These are phyloP conservation scores for Didymella keratinophila DNA, from an alignment of 2,329 filamentous ascomycete genomes.

Conservation along the genomic window DNA sequence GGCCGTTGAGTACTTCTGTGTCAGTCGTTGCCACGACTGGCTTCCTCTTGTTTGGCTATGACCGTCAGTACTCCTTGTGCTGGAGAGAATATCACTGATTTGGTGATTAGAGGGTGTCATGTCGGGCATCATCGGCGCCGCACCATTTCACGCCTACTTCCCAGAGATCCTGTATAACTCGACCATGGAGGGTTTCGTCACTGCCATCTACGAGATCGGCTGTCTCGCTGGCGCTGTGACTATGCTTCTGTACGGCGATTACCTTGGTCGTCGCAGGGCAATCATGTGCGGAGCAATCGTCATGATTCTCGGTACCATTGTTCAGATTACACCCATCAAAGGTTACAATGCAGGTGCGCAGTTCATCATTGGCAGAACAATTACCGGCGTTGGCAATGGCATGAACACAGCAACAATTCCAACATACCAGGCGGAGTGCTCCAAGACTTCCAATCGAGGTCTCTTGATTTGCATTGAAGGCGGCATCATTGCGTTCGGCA, in stretches of 20 bases:
- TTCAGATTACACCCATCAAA: slow-evolving; percentile 49
- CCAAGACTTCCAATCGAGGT: slow-evolving; percentile 64
- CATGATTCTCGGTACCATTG: slow-evolving; percentile 55
- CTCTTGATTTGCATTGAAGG: slow-evolving; percentile 68
- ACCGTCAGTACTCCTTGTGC: slow-evolving; percentile 30
- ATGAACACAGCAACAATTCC: slow-evolving; percentile 65
- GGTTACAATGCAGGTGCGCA: slow-evolving; percentile 53
- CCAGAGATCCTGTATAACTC: slow-evolving; percentile 52
- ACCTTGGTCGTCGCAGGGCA: slow-evolving; percentile 53
- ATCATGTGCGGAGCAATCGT: slow-evolving; percentile 54
- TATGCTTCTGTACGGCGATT: slow-evolving; percentile 51
- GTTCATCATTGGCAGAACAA: slow-evolving; percentile 61
- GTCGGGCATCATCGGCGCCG: slow-evolving; percentile 48
- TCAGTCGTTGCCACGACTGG: slow-evolving; percentile 44
- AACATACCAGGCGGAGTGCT: slow-evolving; percentile 63
- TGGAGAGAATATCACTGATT: not conserved
- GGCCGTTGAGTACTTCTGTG: slow-evolving; percentile 37
- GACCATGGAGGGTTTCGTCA: slow-evolving; percentile 61
- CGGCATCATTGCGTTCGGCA: slow-evolving; percentile 61
- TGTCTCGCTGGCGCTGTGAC: slow-evolving; percentile 54
- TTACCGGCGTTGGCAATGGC: slow-evolving; percentile 64
- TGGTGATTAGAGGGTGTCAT: slow-evolving; percentile 46
- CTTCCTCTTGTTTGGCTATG: slow-evolving; percentile 45
- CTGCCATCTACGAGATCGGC: slow-evolving; percentile 63
- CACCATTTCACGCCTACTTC: slow-evolving; percentile 48